phyloP scores from a whole-genome alignment of 2,329 filamentous ascomycete species.

The Berkeleyomyces rouxiae region DNA sequence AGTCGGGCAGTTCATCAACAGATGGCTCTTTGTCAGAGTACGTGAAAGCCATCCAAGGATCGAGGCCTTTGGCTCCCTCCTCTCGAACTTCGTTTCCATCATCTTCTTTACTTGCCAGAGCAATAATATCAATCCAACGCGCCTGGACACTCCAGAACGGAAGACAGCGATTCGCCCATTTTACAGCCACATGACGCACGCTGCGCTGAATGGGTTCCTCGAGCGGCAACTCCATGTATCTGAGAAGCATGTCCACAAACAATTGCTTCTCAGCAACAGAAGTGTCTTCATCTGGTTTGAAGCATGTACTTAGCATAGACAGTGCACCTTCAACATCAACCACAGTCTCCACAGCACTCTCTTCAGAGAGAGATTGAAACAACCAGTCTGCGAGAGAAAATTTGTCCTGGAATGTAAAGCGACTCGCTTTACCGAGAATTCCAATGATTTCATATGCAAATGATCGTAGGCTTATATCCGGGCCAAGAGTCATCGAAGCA shows the following conservation, averaged over 20 bases:
- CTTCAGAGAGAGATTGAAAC: slow-evolving; percentile 66
- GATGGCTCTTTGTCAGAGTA: slow-evolving; percentile 26
- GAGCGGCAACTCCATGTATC: slow-evolving; percentile 44
- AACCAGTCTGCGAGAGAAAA: slow-evolving; percentile 51
- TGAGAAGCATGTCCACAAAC: slow-evolving; percentile 42
- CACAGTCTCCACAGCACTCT: slow-evolving; percentile 57
- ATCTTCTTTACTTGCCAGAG: slow-evolving; percentile 55
- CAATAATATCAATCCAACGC: slow-evolving; percentile 78
- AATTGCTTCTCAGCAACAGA: slow-evolving; percentile 11
- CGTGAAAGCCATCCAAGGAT: slow-evolving; percentile 40
- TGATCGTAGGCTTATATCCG: slow-evolving; percentile 52
- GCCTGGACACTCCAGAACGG: slow-evolving; percentile 62
- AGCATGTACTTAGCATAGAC: slow-evolving; percentile 45
- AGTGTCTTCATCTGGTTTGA: slow-evolving; percentile 22
- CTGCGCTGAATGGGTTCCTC: slow-evolving; percentile 44
- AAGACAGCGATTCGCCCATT: slow-evolving; percentile 80
- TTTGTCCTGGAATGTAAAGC: slow-evolving; percentile 37
- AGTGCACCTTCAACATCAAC: slow-evolving; percentile 82
- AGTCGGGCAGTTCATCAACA: slow-evolving; percentile 27
- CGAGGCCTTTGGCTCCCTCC: slow-evolving; percentile 75
- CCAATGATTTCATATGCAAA: slow-evolving; percentile 87
- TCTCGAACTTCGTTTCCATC: slow-evolving; percentile 52
- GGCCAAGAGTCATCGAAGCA: slow-evolving; percentile 38
- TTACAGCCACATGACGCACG: slow-evolving; percentile 64
- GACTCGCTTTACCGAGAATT: slow-evolving; percentile 51